Percentiles rank a stretch among this genome's conserved stretches.
phyloP scores from a whole-genome alignment of 78 protist genomes.

The Dictyostelium discoideum region DNA sequence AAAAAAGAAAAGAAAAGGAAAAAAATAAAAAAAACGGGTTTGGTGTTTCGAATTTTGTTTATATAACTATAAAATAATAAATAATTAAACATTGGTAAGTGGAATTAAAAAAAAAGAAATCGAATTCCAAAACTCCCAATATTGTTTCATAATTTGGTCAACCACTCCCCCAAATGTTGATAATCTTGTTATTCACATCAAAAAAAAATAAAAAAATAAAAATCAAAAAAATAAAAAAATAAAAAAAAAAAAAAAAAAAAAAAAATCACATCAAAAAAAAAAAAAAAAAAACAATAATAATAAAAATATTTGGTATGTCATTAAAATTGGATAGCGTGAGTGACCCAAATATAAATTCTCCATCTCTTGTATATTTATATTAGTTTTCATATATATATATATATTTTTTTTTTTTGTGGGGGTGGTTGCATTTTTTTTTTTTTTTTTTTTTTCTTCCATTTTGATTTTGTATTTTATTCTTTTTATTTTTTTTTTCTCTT shows the following conservation, averaged over 20 bases:
- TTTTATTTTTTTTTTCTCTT: background rate
- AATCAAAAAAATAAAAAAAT: too few relatives aligned
- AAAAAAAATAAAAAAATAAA: too few relatives aligned
- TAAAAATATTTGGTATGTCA: background rate
- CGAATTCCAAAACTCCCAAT: background rate
- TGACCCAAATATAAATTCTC: background rate
- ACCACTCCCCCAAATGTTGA: background rate
- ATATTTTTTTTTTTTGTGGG: too few relatives aligned
- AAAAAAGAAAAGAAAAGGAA: too few relatives aligned
- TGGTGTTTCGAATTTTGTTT: too few relatives aligned
- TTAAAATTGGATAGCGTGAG: background rate
- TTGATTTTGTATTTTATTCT: background rate
- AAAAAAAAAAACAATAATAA: too few relatives aligned
- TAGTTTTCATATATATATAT: background rate
- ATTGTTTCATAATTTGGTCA: background rate
- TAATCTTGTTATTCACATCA: background rate
- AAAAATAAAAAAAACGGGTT: too few relatives aligned
- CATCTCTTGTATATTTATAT: background rate
- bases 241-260: too few relatives aligned
- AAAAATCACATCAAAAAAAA: too few relatives aligned
- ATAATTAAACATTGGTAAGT: background rate
- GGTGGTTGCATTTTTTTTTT: background rate
- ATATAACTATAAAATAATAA: too few relatives aligned
- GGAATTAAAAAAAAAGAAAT: too few relatives aligned
- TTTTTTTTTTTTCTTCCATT: too few relatives aligned